These are phyloP conservation scores for Coelastrella sp. DNA, from an alignment of 139 green algal genomes.

Conservation along the genomic window DNA sequence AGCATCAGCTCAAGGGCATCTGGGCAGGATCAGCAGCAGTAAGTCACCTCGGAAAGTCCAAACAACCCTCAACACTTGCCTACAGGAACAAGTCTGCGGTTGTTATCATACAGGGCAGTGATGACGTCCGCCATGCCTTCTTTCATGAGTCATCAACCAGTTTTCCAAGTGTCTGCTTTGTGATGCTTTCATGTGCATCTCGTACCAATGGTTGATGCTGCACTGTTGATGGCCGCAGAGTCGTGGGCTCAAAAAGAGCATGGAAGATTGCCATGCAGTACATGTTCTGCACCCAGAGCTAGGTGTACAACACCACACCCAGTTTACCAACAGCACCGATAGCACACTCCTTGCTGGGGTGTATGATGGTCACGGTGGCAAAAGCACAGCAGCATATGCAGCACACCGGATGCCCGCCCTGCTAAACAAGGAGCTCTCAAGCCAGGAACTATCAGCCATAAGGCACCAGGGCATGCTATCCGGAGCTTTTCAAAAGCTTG, in stretches of 20 bases:
- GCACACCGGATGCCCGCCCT: neutral
- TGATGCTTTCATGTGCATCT: too few species aligned
- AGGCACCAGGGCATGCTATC: neutral
- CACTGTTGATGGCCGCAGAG: neutral
- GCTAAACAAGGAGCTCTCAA: neutral
- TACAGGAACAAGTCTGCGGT: too few species aligned
- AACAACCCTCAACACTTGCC: too few species aligned
- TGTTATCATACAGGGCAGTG: neutral
- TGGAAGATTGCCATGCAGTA: neutral
- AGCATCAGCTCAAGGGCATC: neutral
- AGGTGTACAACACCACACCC: neutral
- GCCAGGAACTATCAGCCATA: neutral
- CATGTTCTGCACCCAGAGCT: neutral
- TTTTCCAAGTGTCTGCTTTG: too few species aligned
- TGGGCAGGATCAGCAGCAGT: neutral
- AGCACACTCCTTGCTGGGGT: neutral
- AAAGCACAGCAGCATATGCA: neutral
- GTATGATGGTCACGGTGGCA: conserved; percentile 7
- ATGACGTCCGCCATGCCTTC: too few species aligned
- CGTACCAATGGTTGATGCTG: too few species aligned
- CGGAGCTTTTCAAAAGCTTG: neutral
- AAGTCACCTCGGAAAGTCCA: too few species aligned
- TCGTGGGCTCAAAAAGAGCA: neutral
- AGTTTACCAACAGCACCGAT: neutral
- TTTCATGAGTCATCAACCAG: too few species aligned